Base-by-base conservation (phyloP, 257 asterid genomes). In the Striga asiatica region DNA sequence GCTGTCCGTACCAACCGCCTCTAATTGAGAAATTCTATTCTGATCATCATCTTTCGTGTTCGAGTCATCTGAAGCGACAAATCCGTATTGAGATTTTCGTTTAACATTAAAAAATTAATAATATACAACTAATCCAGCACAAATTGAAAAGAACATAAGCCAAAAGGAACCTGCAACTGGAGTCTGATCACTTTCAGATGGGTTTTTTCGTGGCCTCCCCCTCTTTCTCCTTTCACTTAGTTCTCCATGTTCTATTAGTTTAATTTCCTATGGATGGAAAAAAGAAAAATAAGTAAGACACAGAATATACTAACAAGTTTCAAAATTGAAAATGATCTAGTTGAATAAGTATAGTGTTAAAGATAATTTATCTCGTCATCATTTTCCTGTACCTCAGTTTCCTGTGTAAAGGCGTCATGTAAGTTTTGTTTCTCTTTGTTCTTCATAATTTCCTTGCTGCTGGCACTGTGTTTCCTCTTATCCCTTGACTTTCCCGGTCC, bases 191-290 rank as follows among this genome's bases (percentile, higher is more conserved):
- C n/a, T n/a, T n/a, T n/a, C n/a, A n/a, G n/a, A n/a, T n/a, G n/a
- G n/a, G n/a, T n/a, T n/a, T n/a, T n/a, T 77, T 23, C 58, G 66
- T 38, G 88, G 92, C 58, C 94, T 75, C 19, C 87, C 95, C 53
- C 81, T 74, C 70, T 43, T 74, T 59, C 54, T 78, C 62, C 49
- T 75, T 21, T 24, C 71, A 43, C 34, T 35, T 55, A n/a, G 41
- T 12, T 39, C 76, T 58, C 20, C 78, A 51, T 51, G 27, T 24
- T 63, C 73, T 25, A 46, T 31, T 54, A 61, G 77, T 18, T 58
- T 52, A 57, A 48, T 28, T 61, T 60, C 81, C 89, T 80, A 63
- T 50, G 71, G 50, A 50, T 54, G 67, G n/a, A n/a, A n/a, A n/a
- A n/a, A n/a, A n/a, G n/a, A n/a, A n/a, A n/a, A n/a, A n/a, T n/a